A percentile compares a stretch with the other conserved stretches of the same genome.
Evolutionary conservation across 164 flowering plant genomes (phyloP).

Genomic region (Santalum album): DNA sequence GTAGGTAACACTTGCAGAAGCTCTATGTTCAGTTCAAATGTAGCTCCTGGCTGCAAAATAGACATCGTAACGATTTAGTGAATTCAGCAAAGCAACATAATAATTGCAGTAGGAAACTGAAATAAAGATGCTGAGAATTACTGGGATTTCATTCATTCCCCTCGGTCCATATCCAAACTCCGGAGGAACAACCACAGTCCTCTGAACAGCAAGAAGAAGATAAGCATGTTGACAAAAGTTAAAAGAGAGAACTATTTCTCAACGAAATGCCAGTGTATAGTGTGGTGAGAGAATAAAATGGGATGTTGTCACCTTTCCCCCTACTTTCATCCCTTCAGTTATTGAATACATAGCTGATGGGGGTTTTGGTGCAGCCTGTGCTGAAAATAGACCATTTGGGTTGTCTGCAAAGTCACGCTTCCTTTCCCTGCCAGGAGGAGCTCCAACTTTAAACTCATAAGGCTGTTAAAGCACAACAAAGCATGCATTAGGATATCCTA

Average conservation of each 20-base stretch:
- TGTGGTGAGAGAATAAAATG: neutral
- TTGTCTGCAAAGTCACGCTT: conserved; percentile 87
- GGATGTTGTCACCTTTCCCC: conserved; percentile 59
- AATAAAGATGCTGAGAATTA: conserved; percentile 15
- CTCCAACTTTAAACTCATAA: conserved; percentile 83
- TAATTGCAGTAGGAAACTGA: neutral
- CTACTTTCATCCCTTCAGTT: conserved; percentile 90
- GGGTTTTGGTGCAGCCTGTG: conserved; percentile 94
- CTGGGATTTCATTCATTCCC: conserved; percentile 94
- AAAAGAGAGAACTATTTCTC: neutral
- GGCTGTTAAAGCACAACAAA: conserved; percentile 41
- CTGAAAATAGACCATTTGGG: conserved; percentile 90
- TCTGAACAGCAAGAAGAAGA: conserved; percentile 30
- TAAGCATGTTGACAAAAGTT: neutral
- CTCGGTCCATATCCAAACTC: conserved; percentile 83
- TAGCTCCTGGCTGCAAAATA: conserved; percentile 74
- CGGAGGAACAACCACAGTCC: conserved; percentile 88
- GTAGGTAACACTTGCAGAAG: conserved; percentile 59
- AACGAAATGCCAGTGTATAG: neutral
- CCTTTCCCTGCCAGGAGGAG: conserved; percentile 82
- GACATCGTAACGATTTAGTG: neutral
- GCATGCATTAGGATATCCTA: conserved; percentile 2
- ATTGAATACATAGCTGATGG: conserved; percentile 77
- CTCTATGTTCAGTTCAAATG: conserved; percentile 82
- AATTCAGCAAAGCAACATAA: neutral